Base-by-base conservation (phyloP, 805 yeast species). In the Candida verbasci region DNA sequence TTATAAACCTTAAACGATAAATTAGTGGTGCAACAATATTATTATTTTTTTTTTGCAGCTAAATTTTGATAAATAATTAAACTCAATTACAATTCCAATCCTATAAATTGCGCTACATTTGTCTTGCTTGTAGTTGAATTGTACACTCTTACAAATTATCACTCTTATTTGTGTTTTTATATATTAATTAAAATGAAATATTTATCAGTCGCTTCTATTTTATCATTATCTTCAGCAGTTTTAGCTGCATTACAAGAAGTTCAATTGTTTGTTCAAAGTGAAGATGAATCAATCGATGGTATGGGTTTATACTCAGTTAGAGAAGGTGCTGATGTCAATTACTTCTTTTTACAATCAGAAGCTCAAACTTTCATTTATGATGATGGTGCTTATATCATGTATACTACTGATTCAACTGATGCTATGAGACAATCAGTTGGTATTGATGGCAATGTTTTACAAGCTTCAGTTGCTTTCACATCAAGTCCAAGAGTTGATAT, bases 301-400 rank as follows among this genome's bases (percentile, higher is more conserved):
- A 35, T 50, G 15, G 60, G 56, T 27, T 39, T 65, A 29, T 41
- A 48, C 30, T 38, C 58, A 20, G 40, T 39, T 30, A 75, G 68
- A 46, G 70, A 64, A 48, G 76, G 74, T 46, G 76, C 76, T 34
- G 76, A 64, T 36, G 48, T 66, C 40, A 52, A 59, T 55, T 70
- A 68, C 51, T 45, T 65, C 30, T 58, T 62, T 50, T 41, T 62
- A 29, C 58, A 56, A 16, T 22, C 35, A 14, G 22, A 23, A n/a
- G 48, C 59, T 24, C 46, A 45, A 24, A 42, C 42, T n/a, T 44
- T 55, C 24, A 30, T 41, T 31, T 61, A 56, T 45, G 53, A 54
- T 28, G 45, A 41, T 10, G 35, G 31, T 4, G 18, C 30, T 20
- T 21, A 25, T 12, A 29, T 44, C 22, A 22, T 21, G n/a, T 21